These are phyloP conservation scores for Pseudonitzschia delicatissima DNA, from an alignment of 108 stramenopile species.

Conservation along the genomic window DNA sequence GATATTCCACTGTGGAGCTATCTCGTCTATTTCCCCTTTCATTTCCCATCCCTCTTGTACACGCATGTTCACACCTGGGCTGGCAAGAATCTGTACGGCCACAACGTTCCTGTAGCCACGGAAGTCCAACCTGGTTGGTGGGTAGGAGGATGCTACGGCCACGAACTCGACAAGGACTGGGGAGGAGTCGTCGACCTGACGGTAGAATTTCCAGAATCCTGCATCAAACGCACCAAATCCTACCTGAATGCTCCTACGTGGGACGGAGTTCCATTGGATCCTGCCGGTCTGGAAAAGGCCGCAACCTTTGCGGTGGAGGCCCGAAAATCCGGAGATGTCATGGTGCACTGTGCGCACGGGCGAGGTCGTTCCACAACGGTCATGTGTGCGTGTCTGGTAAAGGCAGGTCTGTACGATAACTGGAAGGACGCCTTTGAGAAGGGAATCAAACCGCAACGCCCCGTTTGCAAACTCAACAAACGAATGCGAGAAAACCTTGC, in stretches of 20 bases:
- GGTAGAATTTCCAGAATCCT: conserved; percentile 84
- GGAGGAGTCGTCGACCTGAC: conserved; percentile 82
- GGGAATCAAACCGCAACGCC: conserved; percentile 69
- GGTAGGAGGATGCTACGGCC: conserved; percentile 80
- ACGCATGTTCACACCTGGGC: conserved; percentile 59
- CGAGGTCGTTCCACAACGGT: conserved; percentile 78
- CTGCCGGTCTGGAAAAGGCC: conserved; percentile 74
- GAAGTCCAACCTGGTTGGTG: conserved; percentile 86
- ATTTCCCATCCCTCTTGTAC: conserved; percentile 65
- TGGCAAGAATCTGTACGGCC: conserved; percentile 32
- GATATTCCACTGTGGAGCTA: conserved; percentile 82
- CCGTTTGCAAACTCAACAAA: conserved; percentile 81
- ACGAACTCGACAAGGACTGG: conserved; percentile 74
- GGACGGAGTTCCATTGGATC: conserved; percentile 85
- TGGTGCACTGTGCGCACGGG: conserved; percentile 88
- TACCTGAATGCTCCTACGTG: conserved; percentile 76
- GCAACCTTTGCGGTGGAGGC: conserved; percentile 75
- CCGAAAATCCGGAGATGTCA: conserved; percentile 58
- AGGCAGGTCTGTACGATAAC: conserved; percentile 69
- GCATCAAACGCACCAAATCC: conserved; percentile 47
- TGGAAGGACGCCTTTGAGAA: conserved; percentile 88
- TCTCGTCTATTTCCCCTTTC: conserved; percentile 65
- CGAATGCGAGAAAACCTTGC: conserved; percentile 76
- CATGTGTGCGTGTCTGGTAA: conserved; percentile 85
- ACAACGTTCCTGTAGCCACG: conserved; percentile 72